Evolutionary conservation across 2,329 filamentous ascomycete genomes (phyloP).

Genomic region (Stromatinia cepivora): DNA sequence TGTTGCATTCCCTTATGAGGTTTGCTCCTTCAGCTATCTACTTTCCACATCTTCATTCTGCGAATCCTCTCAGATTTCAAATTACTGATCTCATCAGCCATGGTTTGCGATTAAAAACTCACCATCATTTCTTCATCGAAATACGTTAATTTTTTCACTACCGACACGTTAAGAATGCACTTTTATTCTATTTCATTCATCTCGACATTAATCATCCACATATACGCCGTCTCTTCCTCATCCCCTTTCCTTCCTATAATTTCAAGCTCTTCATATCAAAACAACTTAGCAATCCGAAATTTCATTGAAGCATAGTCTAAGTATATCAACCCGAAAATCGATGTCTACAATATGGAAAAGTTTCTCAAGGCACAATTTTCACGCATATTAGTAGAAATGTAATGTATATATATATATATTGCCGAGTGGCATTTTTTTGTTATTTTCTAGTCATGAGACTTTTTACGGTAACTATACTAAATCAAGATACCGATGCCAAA

Average conservation of each 20-base stretch:
- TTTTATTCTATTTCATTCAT: background rate
- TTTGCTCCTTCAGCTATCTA: no score
- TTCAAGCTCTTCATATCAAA: background rate
- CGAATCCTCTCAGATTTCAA: background rate
- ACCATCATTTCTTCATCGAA: no score
- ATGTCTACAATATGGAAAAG: background rate
- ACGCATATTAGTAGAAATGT: background rate
- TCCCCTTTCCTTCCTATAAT: background rate
- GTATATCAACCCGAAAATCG: background rate
- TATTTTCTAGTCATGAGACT: slow-evolving; percentile 26
- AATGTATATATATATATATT: slow-evolving; percentile 12
- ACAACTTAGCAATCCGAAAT: background rate
- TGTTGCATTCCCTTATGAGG: background rate
- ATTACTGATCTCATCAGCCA: background rate
- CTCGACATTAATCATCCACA: background rate
- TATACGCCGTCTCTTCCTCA: background rate
- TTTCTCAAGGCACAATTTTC: background rate
- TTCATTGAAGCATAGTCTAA: background rate
- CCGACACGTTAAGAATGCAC: no score
- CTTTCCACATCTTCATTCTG: background rate
- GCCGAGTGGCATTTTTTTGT: slow-evolving; percentile 33
- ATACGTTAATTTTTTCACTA: background rate
- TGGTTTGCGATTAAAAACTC: background rate
- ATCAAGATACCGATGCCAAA: slow-evolving; percentile 23
- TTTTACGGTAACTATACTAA: slow-evolving; percentile 26